These are phyloP conservation scores for Globisporangium viniferum DNA, from an alignment of 352 stramenopile species.

Conservation along the genomic window DNA sequence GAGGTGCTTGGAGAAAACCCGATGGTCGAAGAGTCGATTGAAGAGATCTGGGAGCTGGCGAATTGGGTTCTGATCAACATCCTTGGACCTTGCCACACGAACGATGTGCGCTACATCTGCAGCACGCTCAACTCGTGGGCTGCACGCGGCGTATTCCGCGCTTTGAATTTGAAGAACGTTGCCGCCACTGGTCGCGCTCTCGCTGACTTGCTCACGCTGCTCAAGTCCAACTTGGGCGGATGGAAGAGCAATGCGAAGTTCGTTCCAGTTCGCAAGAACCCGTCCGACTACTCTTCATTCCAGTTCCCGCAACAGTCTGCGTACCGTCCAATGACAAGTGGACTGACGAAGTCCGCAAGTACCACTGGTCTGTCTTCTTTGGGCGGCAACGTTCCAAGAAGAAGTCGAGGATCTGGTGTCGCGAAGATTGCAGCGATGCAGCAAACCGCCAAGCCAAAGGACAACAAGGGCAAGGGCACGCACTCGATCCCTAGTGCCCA, in stretches of 20 bases:
- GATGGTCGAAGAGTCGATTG: slow-evolving; percentile 90
- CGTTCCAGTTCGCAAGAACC: slow-evolving; percentile 78
- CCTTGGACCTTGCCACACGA: slow-evolving; percentile 92
- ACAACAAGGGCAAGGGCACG: slow-evolving; percentile 49
- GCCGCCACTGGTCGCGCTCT: slow-evolving; percentile 59
- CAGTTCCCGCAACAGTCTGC: slow-evolving; percentile 68
- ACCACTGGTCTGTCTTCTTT: slow-evolving; percentile 81
- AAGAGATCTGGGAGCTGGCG: slow-evolving; percentile 97
- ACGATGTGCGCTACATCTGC: slow-evolving; percentile 93
- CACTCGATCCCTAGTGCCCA: slow-evolving; percentile 78
- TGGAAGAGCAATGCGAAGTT: slow-evolving; percentile 85
- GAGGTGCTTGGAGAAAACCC: slow-evolving; percentile 71
- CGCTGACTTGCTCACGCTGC: slow-evolving; percentile 62
- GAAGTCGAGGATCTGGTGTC: slow-evolving; percentile 78
- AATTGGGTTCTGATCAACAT: slow-evolving; percentile 94
- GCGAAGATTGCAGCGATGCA: slow-evolving; percentile 80
- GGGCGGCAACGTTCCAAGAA: slow-evolving; percentile 65
- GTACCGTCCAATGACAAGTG: slow-evolving; percentile 35
- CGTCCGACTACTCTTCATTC: slow-evolving; percentile 82
- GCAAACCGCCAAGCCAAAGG: slow-evolving; percentile 61
- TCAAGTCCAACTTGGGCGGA: slow-evolving; percentile 57
- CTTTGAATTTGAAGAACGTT: slow-evolving; percentile 72
- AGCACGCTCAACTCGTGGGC: slow-evolving; percentile 80
- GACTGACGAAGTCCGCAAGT: slow-evolving; percentile 87
- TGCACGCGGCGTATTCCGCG: slow-evolving; percentile 71